Base-by-base conservation (phyloP, 257 asterid genomes). In the Jacaranda copaia region DNA sequence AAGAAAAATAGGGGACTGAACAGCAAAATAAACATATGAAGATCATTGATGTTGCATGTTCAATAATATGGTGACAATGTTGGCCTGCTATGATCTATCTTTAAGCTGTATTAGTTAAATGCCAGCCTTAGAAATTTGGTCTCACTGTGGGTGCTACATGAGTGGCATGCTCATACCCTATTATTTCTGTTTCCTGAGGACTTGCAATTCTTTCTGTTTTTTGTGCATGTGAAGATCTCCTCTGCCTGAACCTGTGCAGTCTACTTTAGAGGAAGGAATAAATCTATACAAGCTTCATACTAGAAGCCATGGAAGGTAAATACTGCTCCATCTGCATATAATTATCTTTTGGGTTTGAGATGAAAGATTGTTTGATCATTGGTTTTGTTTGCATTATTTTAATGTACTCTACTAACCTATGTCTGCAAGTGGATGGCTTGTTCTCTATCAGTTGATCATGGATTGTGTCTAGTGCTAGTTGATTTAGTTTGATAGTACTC, bases 231-330 rank as follows among this genome's bases (percentile, higher is more conserved):
- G 89, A 79, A 95, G 99, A 85, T 73, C 95, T 62, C 93, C 97
- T 73, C 77, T 95, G 75, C 98, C 96, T 72, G 96, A 88, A 73
- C 51, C 81, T 64, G 88, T 95, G 84, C 85, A 75, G 69, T 88
- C 96, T 85, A 80, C 73, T 79, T 63, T 95, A 80, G 94, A 93
- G 86, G 99, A 95, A 84, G 99, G 98, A 72, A 81, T 95, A 70
- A 81, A 79, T 79, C 84, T 95, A 20, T 93, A 85, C 91, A 82
- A 87, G 77, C 96, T 91, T 72, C 99, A 95, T 81, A 74, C 81
- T 20, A 78, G 56, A 72, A 86, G 83, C 68, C 93, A 93, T 76
- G 93, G 98, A 81, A 93, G 97, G 98, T 84, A 45, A 49, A 79
- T 60, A 70, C 77, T 67, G n/a, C 35, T 42, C 75, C 60, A 46